phyloP scores from a whole-genome alignment of 1,284 basidiomycete genomes.

The Malassezia sympodialis region DNA sequence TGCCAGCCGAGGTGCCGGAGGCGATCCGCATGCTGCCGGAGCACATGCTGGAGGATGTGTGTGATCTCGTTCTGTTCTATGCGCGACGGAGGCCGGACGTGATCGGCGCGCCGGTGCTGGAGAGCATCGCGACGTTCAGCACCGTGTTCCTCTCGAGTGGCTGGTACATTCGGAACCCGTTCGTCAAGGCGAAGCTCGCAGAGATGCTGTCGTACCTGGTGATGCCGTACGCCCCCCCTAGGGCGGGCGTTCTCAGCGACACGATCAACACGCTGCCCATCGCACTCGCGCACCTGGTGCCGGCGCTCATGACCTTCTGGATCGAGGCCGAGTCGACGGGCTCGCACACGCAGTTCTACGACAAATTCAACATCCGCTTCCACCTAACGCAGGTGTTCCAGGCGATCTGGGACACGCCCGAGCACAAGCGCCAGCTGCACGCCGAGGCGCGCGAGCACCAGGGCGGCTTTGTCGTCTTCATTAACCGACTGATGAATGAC shows the following conservation, averaged over 20 bases:
- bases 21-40: slow-evolving; percentile 84
- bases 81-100: slow-evolving; percentile 65
- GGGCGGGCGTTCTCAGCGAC: slow-evolving; percentile 68
- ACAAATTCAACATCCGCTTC: slow-evolving; percentile 74
- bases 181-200: slow-evolving; percentile 93
- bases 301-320: slow-evolving; percentile 86
- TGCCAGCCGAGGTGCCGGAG: slow-evolving; percentile 73
- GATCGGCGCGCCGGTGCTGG: slow-evolving; percentile 63
- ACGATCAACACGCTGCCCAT: slow-evolving; percentile 72
- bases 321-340: slow-evolving; percentile 97
- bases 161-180: slow-evolving; percentile 97
- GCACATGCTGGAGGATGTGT: slow-evolving; percentile 85
- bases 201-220: slow-evolving; percentile 77
- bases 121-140: slow-evolving; percentile 77
- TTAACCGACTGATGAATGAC: slow-evolving; percentile 98
- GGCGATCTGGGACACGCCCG: slow-evolving; percentile 40
- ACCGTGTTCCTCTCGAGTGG: slow-evolving; percentile 86
- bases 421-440: slow-evolving; percentile 40
- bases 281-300: slow-evolving; percentile 78
- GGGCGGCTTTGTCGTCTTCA: slow-evolving; percentile 62
- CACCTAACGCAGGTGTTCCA: slow-evolving; percentile 44
- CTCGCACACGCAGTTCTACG: slow-evolving; percentile 94
- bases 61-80: slow-evolving; percentile 72
- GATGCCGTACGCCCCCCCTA: slow-evolving; percentile 64
- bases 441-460: slow-evolving; percentile 23